phyloP scores from a whole-genome alignment of 208 protist genomes.

The Trypanosoma melophagium region DNA sequence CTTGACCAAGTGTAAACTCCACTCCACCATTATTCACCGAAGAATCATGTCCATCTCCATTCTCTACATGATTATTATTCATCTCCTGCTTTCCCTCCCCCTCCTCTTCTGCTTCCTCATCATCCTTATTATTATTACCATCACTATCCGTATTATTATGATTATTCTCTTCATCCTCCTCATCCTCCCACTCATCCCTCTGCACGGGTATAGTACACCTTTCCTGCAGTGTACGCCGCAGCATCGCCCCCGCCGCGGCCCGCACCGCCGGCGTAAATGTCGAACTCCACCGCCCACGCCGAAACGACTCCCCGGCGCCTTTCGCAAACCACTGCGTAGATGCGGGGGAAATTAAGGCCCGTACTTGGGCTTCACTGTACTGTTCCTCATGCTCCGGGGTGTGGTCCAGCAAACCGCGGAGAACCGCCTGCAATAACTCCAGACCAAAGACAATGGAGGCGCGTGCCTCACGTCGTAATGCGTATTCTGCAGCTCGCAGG shows the following conservation, averaged over 20 bases:
- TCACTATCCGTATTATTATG: background rate
- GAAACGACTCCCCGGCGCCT: constrained; percentile 71
- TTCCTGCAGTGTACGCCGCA: constrained; percentile 33
- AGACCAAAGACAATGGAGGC: constrained; percentile 49
- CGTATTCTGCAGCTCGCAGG: constrained; percentile 55
- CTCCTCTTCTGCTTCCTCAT: constrained; percentile 15
- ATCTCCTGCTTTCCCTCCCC: background rate
- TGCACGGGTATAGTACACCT: constrained; percentile 37
- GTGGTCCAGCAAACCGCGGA: constrained; percentile 47
- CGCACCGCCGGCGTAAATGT: constrained; percentile 28
- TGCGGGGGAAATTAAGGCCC: constrained; percentile 38
- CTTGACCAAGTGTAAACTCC: constrained; percentile 53
- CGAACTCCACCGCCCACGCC: constrained; percentile 45
- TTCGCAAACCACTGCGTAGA: constrained; percentile 58
- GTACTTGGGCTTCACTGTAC: constrained; percentile 51
- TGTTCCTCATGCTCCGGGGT: constrained; percentile 72
- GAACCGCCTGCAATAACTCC: constrained; percentile 61
- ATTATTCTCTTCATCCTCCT: constrained; percentile 21
- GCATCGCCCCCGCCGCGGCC: constrained; percentile 18
- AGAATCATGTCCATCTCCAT: background rate
- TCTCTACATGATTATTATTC: background rate
- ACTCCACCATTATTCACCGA: background rate
- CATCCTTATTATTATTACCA: background rate
- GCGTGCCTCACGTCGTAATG: constrained; percentile 48
- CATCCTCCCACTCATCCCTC: constrained; percentile 12